Conservation (phyloP, 805 yeast species). For the Suhomyces sp. region DNA sequence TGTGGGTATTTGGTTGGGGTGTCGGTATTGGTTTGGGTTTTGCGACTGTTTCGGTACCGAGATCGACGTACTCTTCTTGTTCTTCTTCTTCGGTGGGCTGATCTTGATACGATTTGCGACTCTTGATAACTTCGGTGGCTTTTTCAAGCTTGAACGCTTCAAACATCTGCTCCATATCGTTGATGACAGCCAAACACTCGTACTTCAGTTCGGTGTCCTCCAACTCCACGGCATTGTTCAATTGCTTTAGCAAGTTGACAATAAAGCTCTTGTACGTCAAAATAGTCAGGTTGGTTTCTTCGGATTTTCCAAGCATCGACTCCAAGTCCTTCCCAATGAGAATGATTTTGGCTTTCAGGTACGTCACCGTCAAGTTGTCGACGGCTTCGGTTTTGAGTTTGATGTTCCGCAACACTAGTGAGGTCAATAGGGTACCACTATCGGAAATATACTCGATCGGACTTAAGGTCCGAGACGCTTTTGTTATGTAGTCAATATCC, state of each 20-base stretch:
- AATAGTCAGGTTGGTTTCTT: constrained; percentile 27
- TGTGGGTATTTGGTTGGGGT: constrained; percentile 2
- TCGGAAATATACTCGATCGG: constrained; percentile 52
- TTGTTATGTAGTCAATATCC: constrained; percentile 48
- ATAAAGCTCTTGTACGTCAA: constrained; percentile 57
- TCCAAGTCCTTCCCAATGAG: constrained; percentile 64
- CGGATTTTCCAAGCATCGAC: constrained; percentile 38
- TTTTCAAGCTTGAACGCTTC: constrained; percentile 46
- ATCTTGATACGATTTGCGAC: neutral
- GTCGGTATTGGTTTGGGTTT: constrained; percentile 4
- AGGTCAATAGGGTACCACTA: constrained; percentile 49
- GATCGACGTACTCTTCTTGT: constrained; percentile 2
- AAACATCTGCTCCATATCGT: constrained; percentile 73
- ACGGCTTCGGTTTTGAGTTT: constrained; percentile 49
- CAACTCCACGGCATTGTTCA: constrained; percentile 50
- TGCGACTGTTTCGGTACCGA: neutral
- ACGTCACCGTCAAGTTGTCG: constrained; percentile 54
- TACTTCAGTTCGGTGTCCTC: constrained; percentile 57
- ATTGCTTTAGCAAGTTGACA: constrained; percentile 53
- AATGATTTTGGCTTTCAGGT: constrained; percentile 63
- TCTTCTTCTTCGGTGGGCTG: constrained; percentile 1
- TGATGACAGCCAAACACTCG: constrained; percentile 65
- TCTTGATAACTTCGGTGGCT: constrained; percentile 17
- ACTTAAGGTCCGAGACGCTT: constrained; percentile 36
- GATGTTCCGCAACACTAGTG: constrained; percentile 43